Evolutionary conservation across 768 basidiomycete species (phyloP), one percentile per base, ranked within the genome.

Genomic region (Brasilioporus rufonigricans): DNA sequence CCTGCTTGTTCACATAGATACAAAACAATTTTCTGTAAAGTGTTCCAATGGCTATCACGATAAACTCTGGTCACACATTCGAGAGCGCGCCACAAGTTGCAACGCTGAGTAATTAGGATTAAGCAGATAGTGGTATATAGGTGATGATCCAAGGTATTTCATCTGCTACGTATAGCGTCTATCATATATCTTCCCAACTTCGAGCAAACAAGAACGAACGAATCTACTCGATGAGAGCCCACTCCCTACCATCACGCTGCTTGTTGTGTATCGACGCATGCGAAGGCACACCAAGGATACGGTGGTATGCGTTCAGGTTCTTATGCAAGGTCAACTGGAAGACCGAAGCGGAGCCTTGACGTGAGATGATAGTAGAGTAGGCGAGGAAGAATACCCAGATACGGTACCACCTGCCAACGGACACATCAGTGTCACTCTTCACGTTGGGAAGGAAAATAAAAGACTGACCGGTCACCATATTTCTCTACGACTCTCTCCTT

Each of bases 301-400:
- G 89, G 67, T 93, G 93, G 77, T 86, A 98, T 0, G 87, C 91
- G 68, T 98, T 98, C 60, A 98, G 75, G 79, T 98, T 99, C 79
- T 99, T 99, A 80, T 98, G 96, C 57, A 95, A 74, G 5, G 95
- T 98, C 67, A 99, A 84, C 76, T 98, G 95, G 89, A 96, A 99
- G 39, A 98, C 89, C 0, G 93, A 91, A 8, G 89, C 85, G 13
- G 87, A 78, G 32, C 97, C 97, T 79, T 98, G 91, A 26, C 92
- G 82, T 61, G 87, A 85, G 56, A 77, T 80, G 62, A 99, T 97
- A n/a, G 80, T 81, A 41, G 89, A 86, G 70, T 87, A 96, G 13
- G 95, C 97, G 31, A 99, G 82, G 87, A 99, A 99, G 82, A 89
- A 98, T 5, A 85, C 85, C 97, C 97, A 99, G 67, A 91, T 84